phyloP scores from a whole-genome alignment of 192 early-diverging fungal genomes.

The Coemansia umbellata region DNA sequence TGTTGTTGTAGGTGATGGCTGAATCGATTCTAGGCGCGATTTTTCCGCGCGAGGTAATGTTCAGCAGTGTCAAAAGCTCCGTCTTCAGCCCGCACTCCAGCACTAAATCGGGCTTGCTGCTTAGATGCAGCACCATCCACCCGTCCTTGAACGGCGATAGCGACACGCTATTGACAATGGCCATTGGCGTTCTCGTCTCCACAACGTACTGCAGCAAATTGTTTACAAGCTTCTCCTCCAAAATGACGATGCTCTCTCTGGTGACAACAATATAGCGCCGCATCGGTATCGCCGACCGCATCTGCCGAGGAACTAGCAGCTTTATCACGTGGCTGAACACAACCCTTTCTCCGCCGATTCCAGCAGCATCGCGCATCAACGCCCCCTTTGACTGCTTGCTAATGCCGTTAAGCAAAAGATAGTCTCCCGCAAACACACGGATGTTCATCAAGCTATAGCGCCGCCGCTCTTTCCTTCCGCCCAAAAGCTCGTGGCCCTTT shows the following conservation, averaged over 20 bases:
- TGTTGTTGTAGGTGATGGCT: constrained; percentile 65
- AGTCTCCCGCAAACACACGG: constrained; percentile 89
- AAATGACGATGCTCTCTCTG: constrained; percentile 54
- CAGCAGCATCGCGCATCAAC: constrained; percentile 36
- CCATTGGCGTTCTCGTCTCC: constrained; percentile 56
- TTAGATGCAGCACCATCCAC: constrained; percentile 64
- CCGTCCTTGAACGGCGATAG: constrained; percentile 70
- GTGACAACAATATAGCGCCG: constrained; percentile 71
- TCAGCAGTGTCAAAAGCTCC: constrained; percentile 63
- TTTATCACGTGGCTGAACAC: constrained; percentile 62
- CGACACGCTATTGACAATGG: constrained; percentile 56
- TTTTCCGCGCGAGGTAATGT: constrained; percentile 54
- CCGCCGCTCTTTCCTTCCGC: constrained; percentile 86
- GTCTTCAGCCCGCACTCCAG: constrained; percentile 69
- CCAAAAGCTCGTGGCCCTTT: constrained; percentile 87
- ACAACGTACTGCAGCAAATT: constrained; percentile 51
- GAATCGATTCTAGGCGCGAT: constrained; percentile 58
- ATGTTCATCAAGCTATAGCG: constrained; percentile 77
- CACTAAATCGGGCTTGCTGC: constrained; percentile 58
- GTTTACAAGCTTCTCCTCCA: constrained; percentile 54
- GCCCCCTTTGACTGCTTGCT: constrained; percentile 16
- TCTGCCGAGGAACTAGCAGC: constrained; percentile 62
- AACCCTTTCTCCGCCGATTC: constrained; percentile 48
- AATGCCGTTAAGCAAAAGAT: constrained; percentile 61
- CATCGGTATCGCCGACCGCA: constrained; percentile 71